phyloP scores from a whole-genome alignment of 208 protist species.

The Leptomonas pyrrhocoris region DNA sequence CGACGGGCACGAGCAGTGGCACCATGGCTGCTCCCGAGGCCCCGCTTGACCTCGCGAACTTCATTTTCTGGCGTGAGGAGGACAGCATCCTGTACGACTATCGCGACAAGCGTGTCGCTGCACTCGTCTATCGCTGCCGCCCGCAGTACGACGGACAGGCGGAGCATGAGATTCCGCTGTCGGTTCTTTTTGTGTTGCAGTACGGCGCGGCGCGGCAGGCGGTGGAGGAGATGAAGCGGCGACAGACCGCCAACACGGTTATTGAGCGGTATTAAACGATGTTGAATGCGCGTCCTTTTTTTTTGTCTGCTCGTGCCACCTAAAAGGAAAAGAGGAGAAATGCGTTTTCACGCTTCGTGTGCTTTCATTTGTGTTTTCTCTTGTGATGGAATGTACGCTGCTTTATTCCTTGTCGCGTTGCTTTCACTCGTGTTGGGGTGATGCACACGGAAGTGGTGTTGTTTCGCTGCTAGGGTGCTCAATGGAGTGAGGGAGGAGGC shows the following conservation, averaged over 20 bases:
- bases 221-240: constrained; percentile 73
- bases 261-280: constrained; percentile 54
- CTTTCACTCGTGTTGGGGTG: too few species aligned
- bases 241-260: constrained; percentile 43
- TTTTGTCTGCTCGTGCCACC: neutral
- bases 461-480: too few species aligned
- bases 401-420: too few species aligned
- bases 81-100: constrained; percentile 75
- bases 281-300: neutral
- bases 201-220: constrained; percentile 68
- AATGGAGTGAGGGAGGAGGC: too few species aligned
- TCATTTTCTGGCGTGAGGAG: constrained; percentile 91
- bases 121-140: constrained; percentile 78
- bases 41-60: constrained; percentile 60
- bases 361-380: neutral
- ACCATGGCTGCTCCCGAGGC: constrained; percentile 24
- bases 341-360: too few species aligned
- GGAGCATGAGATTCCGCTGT: constrained; percentile 81
- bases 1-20: constrained; percentile 3
- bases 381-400: too few species aligned
- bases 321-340: too few species aligned
- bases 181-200: constrained; percentile 77
- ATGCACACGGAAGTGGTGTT: too few species aligned
- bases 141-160: constrained; percentile 87
- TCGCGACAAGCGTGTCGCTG: constrained; percentile 84